phyloP scores from a whole-genome alignment of 2,329 filamentous ascomycete species.

The Albifimbria verrucaria region DNA sequence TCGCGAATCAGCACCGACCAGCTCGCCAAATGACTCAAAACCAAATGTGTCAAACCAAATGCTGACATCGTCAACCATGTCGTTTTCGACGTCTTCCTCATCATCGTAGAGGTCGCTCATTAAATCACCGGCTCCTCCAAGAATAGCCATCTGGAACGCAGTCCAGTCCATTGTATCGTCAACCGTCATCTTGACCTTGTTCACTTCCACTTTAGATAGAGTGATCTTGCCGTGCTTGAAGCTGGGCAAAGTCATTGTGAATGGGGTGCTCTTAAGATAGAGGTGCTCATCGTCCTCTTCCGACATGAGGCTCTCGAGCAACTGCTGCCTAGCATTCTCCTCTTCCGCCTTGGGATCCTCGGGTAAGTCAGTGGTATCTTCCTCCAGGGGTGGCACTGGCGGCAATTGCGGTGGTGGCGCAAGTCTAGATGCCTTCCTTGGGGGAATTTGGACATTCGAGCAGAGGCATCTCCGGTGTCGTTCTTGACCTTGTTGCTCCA shows the following conservation, averaged over 20 bases:
- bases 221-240: conserved; percentile 56
- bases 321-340: conserved; percentile 3
- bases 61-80: conserved; percentile 37
- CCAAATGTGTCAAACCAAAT: conserved; percentile 52
- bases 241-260: conserved; percentile 43
- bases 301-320: conserved; percentile 14
- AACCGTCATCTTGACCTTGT: conserved; percentile 31
- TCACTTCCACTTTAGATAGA: conserved; percentile 42
- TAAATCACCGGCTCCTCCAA: conserved; percentile 53
- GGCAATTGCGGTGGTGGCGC: background rate
- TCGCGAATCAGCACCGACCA: conserved; percentile 25
- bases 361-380: background rate
- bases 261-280: conserved; percentile 46
- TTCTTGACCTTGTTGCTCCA: background rate
- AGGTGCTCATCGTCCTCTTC: conserved; percentile 42
- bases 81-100: conserved; percentile 42
- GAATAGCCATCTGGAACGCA: conserved; percentile 63
- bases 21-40: conserved; percentile 39
- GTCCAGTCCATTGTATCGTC: conserved; percentile 59
- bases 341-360: background rate
- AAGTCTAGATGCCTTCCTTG: background rate
- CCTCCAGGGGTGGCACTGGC: background rate
- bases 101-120: conserved; percentile 36
- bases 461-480: background rate
- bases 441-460: background rate